Evolutionary conservation across 1,284 basidiomycete species (phyloP), one percentile per base, ranked within the genome.

Genomic region (Papiliotrema fonsecae): DNA sequence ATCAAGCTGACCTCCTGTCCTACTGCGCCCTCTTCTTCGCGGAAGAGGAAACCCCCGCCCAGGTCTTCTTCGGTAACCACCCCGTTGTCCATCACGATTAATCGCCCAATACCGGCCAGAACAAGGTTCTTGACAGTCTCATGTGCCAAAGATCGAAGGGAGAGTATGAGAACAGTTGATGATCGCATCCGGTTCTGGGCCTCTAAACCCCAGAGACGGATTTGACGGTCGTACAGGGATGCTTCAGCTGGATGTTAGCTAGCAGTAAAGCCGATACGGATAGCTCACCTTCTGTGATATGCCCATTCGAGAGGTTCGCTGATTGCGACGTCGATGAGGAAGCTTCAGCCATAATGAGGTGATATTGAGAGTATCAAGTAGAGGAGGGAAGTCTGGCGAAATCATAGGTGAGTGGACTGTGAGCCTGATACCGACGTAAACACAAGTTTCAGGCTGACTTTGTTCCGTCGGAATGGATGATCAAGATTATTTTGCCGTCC

Each of bases 131-230:
- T 99, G 74, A 96, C 87, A 22, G 86, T 82, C 73, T 99, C 96
- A n/a, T 92, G 91, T 16, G 94, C 90, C 31, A 89, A 79, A 3
- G 91, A 90, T 38, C 83, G 79, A 44, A 97, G 79, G 22, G 82
- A 82, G 30, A 92, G 76, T 38, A 99, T 79, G 44, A 97, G 77
- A 56, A 98, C 88, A 5, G 90, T 88, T 13, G 93, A 87, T 63
- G 87, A 89, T 59, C 92, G 83, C 88, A 97, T 94, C 64, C 85
- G 81, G 73, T 94, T 91, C 72, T 98, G 94, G 25, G 96, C 94
- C 71, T 97, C 94, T 26, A 97, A 81, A 38, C 96, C 94, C 94
- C 94, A 98, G 53, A 97, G 77, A 25, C 96, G 83, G 76, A 98
- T 97, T 75, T 97, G 94, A 34, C 94, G 85, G 74, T 97, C 94